Evolutionary conservation across 208 protist genomes (phyloP).

Genomic region (Leishmania martiniquensis): DNA sequence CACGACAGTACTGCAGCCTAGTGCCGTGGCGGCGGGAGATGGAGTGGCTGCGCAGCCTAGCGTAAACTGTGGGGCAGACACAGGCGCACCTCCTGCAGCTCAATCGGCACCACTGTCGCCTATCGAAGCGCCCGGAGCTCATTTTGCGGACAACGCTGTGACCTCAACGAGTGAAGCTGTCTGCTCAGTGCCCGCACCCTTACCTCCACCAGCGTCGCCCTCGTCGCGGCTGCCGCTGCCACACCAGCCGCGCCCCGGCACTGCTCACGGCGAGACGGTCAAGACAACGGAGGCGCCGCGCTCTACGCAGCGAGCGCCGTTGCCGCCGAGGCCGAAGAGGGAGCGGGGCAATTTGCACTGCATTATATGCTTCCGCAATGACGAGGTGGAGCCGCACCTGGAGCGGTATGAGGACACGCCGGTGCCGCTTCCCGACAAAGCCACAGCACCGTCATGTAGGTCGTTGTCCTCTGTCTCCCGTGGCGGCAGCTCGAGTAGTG

Average conservation of each 20-base stretch:
- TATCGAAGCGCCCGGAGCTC: background rate
- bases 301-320: background rate
- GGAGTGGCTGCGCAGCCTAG: background rate
- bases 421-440: background rate
- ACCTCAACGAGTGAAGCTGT: background rate
- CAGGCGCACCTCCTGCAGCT: background rate
- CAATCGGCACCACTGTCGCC: background rate
- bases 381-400: conserved; percentile 62
- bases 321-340: conserved; percentile 29
- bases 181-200: background rate
- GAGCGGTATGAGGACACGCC: conserved; percentile 59
- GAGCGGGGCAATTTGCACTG: conserved; percentile 81
- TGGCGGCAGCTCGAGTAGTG: conserved; percentile 24
- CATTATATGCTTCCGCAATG: conserved; percentile 84
- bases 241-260: background rate
- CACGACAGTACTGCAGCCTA: background rate
- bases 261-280: background rate
- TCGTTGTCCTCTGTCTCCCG: conserved; percentile 2
- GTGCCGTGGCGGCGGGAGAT: background rate
- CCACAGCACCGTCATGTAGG: background rate
- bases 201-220: background rate
- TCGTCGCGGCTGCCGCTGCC: background rate
- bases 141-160: background rate
- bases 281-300: background rate
- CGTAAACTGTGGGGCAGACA: background rate